phyloP scores from a whole-genome alignment of 495 filamentous ascomycete species.

The Tuber umbilicatum region DNA sequence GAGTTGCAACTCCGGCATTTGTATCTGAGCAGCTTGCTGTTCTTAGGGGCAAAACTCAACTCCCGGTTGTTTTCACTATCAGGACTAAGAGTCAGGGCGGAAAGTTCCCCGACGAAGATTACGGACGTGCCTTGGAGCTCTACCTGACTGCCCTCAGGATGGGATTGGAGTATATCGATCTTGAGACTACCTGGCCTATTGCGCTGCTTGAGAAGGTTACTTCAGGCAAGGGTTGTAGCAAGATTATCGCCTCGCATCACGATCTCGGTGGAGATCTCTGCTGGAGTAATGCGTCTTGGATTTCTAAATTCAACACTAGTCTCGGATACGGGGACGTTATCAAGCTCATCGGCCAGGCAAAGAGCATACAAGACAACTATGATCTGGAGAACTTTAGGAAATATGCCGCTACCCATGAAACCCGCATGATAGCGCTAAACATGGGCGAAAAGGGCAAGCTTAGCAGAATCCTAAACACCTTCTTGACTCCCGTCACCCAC shows the following conservation, averaged over 20 bases:
- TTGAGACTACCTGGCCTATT: constrained; percentile 83
- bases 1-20: constrained; percentile 62
- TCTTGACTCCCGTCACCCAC: constrained; percentile 95
- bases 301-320: constrained; percentile 76
- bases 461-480: constrained; percentile 79
- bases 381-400: constrained; percentile 74
- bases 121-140: constrained; percentile 61
- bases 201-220: constrained; percentile 60
- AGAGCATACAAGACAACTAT: constrained; percentile 73
- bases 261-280: constrained; percentile 71
- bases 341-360: constrained; percentile 86
- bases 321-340: constrained; percentile 82
- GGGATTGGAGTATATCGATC: constrained; percentile 84
- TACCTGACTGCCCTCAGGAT: constrained; percentile 72
- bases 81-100: constrained; percentile 82
- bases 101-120: constrained; percentile 71
- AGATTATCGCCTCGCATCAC: constrained; percentile 92
- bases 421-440: constrained; percentile 88
- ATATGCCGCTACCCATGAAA: constrained; percentile 64
- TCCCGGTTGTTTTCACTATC: constrained; percentile 90
- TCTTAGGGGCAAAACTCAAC: constrained; percentile 63
- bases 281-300: constrained; percentile 86
- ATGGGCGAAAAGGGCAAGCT: constrained; percentile 87
- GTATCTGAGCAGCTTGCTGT: constrained; percentile 75
- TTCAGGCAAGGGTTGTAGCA: constrained; percentile 61